phyloP scores from a whole-genome alignment of 169 alveolate genomes.

The Plasmodium gaboni region DNA sequence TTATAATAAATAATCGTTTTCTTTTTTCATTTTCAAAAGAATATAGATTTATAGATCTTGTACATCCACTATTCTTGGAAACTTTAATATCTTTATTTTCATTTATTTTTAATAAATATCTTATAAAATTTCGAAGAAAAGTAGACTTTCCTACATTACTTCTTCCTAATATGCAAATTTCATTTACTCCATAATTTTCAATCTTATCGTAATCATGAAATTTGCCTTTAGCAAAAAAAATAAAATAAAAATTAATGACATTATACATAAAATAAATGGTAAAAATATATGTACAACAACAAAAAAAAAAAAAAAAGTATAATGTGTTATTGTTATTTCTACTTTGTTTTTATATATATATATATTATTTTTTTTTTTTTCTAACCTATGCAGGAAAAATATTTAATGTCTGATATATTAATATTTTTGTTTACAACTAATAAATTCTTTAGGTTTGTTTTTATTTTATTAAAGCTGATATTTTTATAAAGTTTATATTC shows the following conservation, averaged over 20 bases:
- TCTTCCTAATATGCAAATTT: constrained; percentile 69
- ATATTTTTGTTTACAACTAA: constrained; percentile 58
- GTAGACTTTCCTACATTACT: constrained; percentile 74
- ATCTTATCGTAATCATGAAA: constrained; percentile 42
- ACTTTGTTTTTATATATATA: background rate
- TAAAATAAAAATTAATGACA: background rate
- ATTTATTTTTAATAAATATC: constrained; percentile 39
- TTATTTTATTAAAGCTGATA: constrained; percentile 66
- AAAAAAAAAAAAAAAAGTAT: constrained; percentile 2
- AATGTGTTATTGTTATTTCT: too few species aligned
- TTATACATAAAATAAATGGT: background rate
- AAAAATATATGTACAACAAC: constrained; percentile 1
- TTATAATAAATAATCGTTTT: constrained; percentile 51
- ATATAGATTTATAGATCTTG: constrained; percentile 68
- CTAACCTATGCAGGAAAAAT: constrained; percentile 63
- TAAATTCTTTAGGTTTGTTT: constrained; percentile 57
- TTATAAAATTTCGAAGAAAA: constrained; percentile 58
- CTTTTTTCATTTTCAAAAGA: constrained; percentile 66
- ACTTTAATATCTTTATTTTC: constrained; percentile 34
- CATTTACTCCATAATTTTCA: constrained; percentile 64
- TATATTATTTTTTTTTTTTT: constrained; percentile 8
- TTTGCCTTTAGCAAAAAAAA: constrained; percentile 24
- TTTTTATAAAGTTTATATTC: constrained; percentile 70
- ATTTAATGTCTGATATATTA: constrained; percentile 59
- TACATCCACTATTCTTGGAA: constrained; percentile 64